Conservation (phyloP, 2,329 filamentous ascomycete species). For the Sporothrix variecibatus region DNA sequence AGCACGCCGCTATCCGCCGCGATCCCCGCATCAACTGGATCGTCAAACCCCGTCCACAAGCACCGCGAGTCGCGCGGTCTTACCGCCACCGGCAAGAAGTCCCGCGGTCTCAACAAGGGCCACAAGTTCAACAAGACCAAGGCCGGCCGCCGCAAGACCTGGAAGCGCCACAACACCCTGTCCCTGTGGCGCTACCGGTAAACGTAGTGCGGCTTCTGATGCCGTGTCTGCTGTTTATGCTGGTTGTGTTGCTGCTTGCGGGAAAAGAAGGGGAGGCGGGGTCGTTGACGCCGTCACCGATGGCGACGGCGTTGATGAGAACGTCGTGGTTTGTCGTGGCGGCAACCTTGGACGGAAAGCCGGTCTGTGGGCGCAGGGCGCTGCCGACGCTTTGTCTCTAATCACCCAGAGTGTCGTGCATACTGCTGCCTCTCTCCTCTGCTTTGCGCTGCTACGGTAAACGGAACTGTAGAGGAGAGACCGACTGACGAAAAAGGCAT, state of each 20-base stretch:
- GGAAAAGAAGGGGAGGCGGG: not conserved
- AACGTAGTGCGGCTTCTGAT: slow-evolving; percentile 34
- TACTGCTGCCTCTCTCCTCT: not conserved
- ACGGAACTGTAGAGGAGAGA: not conserved
- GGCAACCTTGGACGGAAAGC: slow-evolving; percentile 19
- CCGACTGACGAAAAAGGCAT: slow-evolving; percentile 4
- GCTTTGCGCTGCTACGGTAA: not conserved
- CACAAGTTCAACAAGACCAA: slow-evolving; percentile 99
- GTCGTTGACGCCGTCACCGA: slow-evolving; percentile 23
- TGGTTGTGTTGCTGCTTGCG: slow-evolving; percentile 5
- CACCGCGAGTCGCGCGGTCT: slow-evolving; percentile 98
- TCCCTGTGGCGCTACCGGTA: slow-evolving; percentile 98
- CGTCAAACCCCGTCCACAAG: slow-evolving; percentile 99
- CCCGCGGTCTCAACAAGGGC: slow-evolving; percentile 98
- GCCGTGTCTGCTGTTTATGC: not conserved
- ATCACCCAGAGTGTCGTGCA: not conserved
- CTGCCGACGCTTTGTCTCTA: not conserved
- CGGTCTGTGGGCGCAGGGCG: slow-evolving; percentile 1
- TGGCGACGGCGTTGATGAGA: slow-evolving; percentile 28
- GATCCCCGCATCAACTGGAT: slow-evolving; percentile 99
- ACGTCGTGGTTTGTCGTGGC: slow-evolving; percentile 25
- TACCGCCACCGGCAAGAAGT: slow-evolving; percentile 99
- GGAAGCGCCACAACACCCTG: slow-evolving; percentile 99
- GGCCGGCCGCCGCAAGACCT: slow-evolving; percentile 98
- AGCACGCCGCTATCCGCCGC: slow-evolving; percentile 99